phyloP scores from a whole-genome alignment of 1,139 yeast species.

The Pichia sp. region DNA sequence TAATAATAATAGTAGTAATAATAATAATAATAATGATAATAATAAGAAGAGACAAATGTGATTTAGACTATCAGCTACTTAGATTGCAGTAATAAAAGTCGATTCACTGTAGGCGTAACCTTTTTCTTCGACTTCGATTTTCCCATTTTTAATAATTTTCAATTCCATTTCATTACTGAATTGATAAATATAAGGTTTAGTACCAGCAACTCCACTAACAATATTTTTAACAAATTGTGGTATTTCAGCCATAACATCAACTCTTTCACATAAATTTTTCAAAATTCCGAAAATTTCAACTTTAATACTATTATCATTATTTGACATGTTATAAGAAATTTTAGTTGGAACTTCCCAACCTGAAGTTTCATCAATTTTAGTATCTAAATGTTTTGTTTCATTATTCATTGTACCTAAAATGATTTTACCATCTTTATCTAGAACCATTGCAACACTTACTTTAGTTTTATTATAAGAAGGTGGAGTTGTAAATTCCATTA shows the following conservation, averaged over 20 bases:
- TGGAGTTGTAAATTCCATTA: slow-evolving; percentile 96
- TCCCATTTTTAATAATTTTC: slow-evolving; percentile 30
- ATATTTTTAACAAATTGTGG: slow-evolving; percentile 91
- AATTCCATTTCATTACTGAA: slow-evolving; percentile 51
- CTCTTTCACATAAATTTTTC: slow-evolving; percentile 65
- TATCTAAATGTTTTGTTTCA: slow-evolving; percentile 52
- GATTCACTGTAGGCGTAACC: slow-evolving; percentile 79
- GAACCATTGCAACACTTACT: slow-evolving; percentile 72
- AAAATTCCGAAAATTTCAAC: slow-evolving; percentile 50
- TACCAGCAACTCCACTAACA: slow-evolving; percentile 91
- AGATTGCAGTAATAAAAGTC: slow-evolving; percentile 53
- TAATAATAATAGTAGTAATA: too few species aligned
- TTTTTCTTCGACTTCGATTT: slow-evolving; percentile 37
- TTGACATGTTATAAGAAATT: slow-evolving; percentile 51
- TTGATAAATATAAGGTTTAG: slow-evolving; percentile 92
- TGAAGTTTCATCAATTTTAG: slow-evolving; percentile 62
- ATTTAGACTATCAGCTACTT: not conserved
- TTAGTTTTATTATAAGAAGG: slow-evolving; percentile 76
- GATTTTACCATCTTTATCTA: slow-evolving; percentile 52
- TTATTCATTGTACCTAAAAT: slow-evolving; percentile 63
- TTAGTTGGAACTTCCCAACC: slow-evolving; percentile 88
- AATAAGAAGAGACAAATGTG: not conserved
- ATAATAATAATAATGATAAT: not conserved
- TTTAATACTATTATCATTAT: slow-evolving; percentile 26
- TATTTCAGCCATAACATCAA: slow-evolving; percentile 96